Conservation (phyloP, 148 eudicot genomes). For the Rhododendron vialii region DNA sequence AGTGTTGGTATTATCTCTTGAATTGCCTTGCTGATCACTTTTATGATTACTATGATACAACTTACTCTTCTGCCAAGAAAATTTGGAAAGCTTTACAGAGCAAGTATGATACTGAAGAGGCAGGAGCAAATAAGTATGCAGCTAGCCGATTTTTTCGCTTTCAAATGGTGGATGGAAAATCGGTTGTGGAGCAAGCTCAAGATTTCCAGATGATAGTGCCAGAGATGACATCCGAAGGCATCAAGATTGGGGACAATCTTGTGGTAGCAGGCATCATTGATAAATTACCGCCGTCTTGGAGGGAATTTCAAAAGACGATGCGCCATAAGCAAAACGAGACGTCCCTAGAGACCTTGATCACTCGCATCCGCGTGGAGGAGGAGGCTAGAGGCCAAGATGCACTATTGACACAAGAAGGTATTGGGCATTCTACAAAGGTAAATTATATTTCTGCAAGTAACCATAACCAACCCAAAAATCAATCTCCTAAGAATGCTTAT, state of each 20-base stretch:
- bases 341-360: background rate
- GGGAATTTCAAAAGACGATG: background rate
- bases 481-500: no score
- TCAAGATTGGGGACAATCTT: no score
- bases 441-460: background rate
- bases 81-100: no score
- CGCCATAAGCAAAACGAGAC: background rate
- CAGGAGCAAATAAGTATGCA: no score
- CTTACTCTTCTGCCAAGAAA: background rate
- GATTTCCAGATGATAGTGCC: no score
- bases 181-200: no score
- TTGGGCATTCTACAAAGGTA: background rate
- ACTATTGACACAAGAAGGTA: background rate
- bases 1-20: background rate
- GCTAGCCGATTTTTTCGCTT: no score
- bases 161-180: no score
- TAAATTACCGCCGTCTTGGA: background rate
- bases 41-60: slow-evolving; percentile 7
- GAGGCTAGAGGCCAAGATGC: slow-evolving; percentile 1
- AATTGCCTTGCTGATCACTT: background rate
- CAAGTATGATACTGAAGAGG: no score
- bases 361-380: background rate
- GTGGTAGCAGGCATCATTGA: no score
- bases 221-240: no score
- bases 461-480: background rate